Evolutionary conservation across 176 grass and related monocot genomes (phyloP).

Genomic region (Pontederia crassipes): DNA sequence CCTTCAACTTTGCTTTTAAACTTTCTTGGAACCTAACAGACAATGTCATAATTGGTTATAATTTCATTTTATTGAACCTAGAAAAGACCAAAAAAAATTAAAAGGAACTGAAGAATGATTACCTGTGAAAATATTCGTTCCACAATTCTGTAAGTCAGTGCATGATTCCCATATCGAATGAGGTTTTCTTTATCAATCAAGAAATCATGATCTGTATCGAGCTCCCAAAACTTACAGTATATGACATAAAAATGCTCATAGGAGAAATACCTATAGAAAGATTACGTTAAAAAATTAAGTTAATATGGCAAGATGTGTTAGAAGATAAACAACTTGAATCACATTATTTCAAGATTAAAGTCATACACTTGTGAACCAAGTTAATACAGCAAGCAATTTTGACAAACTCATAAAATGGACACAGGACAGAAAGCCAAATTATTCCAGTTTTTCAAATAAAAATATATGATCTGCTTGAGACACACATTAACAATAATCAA

Average conservation of each 20-base stretch:
- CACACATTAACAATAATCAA: too few species aligned
- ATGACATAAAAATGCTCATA: constrained; percentile 99
- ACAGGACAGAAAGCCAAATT: too few species aligned
- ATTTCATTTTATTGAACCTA: neutral
- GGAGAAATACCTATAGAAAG: constrained; percentile 79
- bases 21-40: constrained; percentile 72
- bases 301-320: neutral
- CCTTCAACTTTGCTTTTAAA: constrained; percentile 87
- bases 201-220: constrained; percentile 98
- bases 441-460: too few species aligned
- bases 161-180: constrained; percentile 97
- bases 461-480: too few species aligned
- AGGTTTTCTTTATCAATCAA: constrained; percentile 99
- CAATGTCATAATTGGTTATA: neutral
- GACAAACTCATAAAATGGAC: too few species aligned
- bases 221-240: constrained; percentile 99
- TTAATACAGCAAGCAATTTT: too few species aligned
- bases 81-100: constrained; percentile 20
- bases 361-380: too few species aligned
- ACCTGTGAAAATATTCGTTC: constrained; percentile 96
- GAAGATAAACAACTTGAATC: constrained; percentile 4
- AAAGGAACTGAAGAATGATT: too few species aligned
- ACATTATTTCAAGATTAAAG: neutral
- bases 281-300: neutral
- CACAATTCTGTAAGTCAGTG: constrained; percentile 97